Conservation (phyloP, 2,329 filamentous ascomycete species). For the Penicillium sp. region DNA sequence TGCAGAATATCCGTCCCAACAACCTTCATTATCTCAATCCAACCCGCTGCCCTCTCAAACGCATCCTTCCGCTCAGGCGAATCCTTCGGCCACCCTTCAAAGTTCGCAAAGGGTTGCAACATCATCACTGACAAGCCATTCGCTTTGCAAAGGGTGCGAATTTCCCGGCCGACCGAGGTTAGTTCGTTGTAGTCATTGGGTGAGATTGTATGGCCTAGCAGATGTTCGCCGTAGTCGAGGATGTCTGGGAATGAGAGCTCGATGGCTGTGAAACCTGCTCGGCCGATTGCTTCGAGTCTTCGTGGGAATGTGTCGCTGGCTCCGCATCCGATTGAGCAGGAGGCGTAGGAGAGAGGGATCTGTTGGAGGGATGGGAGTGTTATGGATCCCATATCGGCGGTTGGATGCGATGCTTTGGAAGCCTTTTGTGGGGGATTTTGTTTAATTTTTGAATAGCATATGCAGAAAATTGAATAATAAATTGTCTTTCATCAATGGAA, state of each 20-base stretch:
- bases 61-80: conserved; percentile 66
- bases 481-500: neutral
- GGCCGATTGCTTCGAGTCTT: conserved; percentile 49
- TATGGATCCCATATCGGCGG: conserved; percentile 20
- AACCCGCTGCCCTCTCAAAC: conserved; percentile 67
- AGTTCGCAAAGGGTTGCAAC: conserved; percentile 77
- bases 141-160: conserved; percentile 61
- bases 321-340: conserved; percentile 50
- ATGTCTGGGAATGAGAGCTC: conserved; percentile 79
- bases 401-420: neutral
- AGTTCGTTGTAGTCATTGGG: conserved; percentile 67
- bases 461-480: neutral
- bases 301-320: conserved; percentile 43
- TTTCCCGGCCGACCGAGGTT: conserved; percentile 59
- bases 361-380: conserved; percentile 27
- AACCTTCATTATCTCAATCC: conserved; percentile 74
- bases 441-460: neutral
- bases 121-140: conserved; percentile 69
- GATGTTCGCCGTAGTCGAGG: conserved; percentile 63
- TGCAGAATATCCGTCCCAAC: conserved; percentile 74
- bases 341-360: conserved; percentile 50
- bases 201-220: conserved; percentile 58
- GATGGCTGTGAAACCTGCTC: conserved; percentile 63
- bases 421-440: neutral
- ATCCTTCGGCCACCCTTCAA: conserved; percentile 72